Percentiles rank a stretch among this genome's conserved stretches.
Evolutionary conservation across 176 grass and related monocot species (phyloP).

Genomic region (Oryza glaberrima): DNA sequence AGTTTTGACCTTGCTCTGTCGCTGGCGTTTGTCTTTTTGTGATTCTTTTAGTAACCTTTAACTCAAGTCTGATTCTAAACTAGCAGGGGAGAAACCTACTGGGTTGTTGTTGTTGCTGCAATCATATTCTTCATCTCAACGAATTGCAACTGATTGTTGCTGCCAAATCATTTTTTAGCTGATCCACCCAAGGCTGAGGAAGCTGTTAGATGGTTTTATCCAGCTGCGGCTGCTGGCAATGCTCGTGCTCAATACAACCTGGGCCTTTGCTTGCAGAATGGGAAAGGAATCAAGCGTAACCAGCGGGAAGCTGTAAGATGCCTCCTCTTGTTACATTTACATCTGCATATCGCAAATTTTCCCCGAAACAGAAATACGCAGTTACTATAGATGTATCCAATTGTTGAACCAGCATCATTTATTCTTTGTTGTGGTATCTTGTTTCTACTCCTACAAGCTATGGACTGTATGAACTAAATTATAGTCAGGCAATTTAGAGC

Average conservation of each 20-base stretch:
- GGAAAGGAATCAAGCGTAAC: slow-evolving; percentile 55
- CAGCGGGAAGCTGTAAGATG: slow-evolving; percentile 73
- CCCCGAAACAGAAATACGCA: not conserved
- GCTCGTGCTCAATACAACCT: slow-evolving; percentile 75
- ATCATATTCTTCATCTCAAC: not conserved
- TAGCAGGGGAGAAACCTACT: not conserved
- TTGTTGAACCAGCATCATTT: not conserved
- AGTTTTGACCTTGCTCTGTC: not conserved
- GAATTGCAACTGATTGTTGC: slow-evolving; percentile 25
- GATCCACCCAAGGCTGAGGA: slow-evolving; percentile 54
- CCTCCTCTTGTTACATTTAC: slow-evolving; percentile 13
- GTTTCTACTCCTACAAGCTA: not conserved
- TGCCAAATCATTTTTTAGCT: slow-evolving; percentile 49
- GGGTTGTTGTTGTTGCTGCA: not conserved
- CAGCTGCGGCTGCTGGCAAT: slow-evolving; percentile 60
- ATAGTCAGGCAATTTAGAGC: not conserved
- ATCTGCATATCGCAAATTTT: not conserved
- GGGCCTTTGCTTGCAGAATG: slow-evolving; percentile 70
- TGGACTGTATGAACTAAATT: slow-evolving; percentile 10
- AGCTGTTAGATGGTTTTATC: slow-evolving; percentile 74
- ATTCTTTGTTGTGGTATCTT: not conserved
- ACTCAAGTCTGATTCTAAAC: not conserved
- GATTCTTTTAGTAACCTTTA: slow-evolving; percentile 1
- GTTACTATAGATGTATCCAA: slow-evolving; percentile 17
- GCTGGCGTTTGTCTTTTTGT: not conserved